Conservation (phyloP, 2,329 filamentous ascomycete species). For the Fusarium verrucosum region DNA sequence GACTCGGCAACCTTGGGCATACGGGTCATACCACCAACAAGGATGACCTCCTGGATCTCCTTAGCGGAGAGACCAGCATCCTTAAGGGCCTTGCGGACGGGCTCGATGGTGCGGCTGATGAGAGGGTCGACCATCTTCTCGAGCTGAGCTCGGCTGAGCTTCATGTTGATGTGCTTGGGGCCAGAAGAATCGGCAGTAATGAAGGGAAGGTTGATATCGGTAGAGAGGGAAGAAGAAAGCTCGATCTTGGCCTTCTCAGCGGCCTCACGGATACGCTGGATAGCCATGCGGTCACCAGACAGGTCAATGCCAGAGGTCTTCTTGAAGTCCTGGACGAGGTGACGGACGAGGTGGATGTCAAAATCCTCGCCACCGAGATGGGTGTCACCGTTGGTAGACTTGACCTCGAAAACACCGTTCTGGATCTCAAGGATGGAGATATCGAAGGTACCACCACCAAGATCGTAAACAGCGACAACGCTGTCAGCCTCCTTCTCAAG, state of each 20-base stretch:
- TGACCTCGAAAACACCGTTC: slow-evolving; percentile 98
- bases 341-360: slow-evolving; percentile 91
- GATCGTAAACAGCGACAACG: slow-evolving; percentile 94
- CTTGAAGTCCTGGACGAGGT: slow-evolving; percentile 96
- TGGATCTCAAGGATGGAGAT: slow-evolving; percentile 98
- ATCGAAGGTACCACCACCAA: slow-evolving; percentile 99
- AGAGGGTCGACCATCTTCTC: slow-evolving; percentile 92
- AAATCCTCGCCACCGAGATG: slow-evolving; percentile 99
- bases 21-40: slow-evolving; percentile 98
- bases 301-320: slow-evolving; percentile 93
- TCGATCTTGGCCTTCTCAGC: slow-evolving; percentile 99
- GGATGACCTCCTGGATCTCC: slow-evolving; percentile 97
- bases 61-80: slow-evolving; percentile 90
- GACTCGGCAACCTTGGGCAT: slow-evolving; percentile 99
- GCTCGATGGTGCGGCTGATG: slow-evolving; percentile 86
- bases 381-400: slow-evolving; percentile 98
- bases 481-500: slow-evolving; percentile 93
- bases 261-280: slow-evolving; percentile 98
- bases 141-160: slow-evolving; percentile 91
- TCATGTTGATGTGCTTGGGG: slow-evolving; percentile 97
- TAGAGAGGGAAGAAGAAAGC: slow-evolving; percentile 92
- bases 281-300: slow-evolving; percentile 93
- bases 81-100: slow-evolving; percentile 96
- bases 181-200: slow-evolving; percentile 96
- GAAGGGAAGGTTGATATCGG: slow-evolving; percentile 98